Base-by-base conservation (phyloP, 257 asterid species). In the Salvia hispanica region DNA sequence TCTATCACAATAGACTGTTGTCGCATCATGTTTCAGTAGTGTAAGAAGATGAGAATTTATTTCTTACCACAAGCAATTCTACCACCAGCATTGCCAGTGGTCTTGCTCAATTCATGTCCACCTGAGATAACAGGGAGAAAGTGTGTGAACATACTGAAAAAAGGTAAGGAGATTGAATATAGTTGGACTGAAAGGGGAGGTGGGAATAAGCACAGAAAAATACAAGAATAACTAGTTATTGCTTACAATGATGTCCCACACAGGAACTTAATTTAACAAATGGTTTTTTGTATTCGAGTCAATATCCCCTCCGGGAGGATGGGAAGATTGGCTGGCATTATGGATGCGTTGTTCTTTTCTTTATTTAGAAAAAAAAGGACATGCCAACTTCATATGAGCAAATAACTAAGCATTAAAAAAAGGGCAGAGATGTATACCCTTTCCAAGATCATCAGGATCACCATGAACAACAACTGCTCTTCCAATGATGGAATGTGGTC, bases 401-500 rank as follows among this genome's bases (percentile, higher is more conserved):
- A 53, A 13, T 7, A 18, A 39, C 31, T 31, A 66, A 67, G 43
- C 62, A 64, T 18, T 15, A 25, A 28, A 40, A 47, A 47, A 59
- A 25, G 6, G 66, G 68, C 60, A 48, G 62, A 54, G 67, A 54
- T 9, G 37, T 91, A 31, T 69, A 90, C 99, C 99, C 81, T 80
- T 88, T 75, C 97, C 99, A 51, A 93, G 90, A 84, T 93, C 99
- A 80, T 94, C 99, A 16, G 95, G 95, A 74, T 94, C 99, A 50
- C 78, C 96, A 83, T 94, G 99, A 62, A 94, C 96, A 67, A 94
- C 99, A n/a, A 94, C 99, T 50, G 99, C 99, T 72, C 99, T 85
- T 80, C 99, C 99, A 75, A 94, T 77, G 44, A 94, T 75, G 69
- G 99, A 88, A 75, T 86, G 60, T 15, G 88, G 81, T 72, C 99